Evolutionary conservation across 345 rosid species (phyloP).

Genomic region (Gossypium bickii): DNA sequence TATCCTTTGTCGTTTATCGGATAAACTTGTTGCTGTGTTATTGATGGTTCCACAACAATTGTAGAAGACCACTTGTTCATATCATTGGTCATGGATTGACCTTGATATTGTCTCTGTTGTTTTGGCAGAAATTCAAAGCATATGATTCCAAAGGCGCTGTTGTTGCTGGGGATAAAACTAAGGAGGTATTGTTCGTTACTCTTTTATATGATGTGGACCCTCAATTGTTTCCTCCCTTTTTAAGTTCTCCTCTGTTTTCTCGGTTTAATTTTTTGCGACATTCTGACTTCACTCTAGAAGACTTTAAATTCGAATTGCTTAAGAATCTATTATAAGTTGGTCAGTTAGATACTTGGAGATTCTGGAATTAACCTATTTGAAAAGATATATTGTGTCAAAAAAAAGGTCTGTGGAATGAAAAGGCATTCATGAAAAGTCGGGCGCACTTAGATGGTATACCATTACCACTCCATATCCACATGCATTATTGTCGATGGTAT

Average conservation of each 20-base stretch:
- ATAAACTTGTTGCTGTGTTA: not conserved
- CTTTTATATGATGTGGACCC: not conserved
- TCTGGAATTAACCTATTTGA: not conserved
- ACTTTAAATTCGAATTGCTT: not conserved
- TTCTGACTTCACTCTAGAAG: not conserved
- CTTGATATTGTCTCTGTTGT: slow-evolving; percentile 3
- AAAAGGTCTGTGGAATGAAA: no score
- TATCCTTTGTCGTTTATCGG: no score
- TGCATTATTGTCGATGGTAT: no score
- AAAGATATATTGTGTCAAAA: not conserved
- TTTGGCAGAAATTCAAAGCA: slow-evolving; percentile 86
- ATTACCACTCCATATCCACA: no score
- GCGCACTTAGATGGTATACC: no score
- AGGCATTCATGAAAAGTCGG: no score
- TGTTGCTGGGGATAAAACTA: slow-evolving; percentile 75
- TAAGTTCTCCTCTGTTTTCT: not conserved
- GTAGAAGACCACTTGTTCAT: not conserved
- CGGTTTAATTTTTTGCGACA: not conserved
- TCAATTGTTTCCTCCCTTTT: not conserved
- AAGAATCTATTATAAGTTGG: not conserved
- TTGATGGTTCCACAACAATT: not conserved
- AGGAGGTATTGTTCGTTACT: slow-evolving; percentile 50
- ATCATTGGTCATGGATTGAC: not conserved
- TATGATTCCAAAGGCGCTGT: slow-evolving; percentile 69
- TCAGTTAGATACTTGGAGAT: not conserved